Conservation (phyloP, 2,329 filamentous ascomycete species). For the Alternaria gansuensis region DNA sequence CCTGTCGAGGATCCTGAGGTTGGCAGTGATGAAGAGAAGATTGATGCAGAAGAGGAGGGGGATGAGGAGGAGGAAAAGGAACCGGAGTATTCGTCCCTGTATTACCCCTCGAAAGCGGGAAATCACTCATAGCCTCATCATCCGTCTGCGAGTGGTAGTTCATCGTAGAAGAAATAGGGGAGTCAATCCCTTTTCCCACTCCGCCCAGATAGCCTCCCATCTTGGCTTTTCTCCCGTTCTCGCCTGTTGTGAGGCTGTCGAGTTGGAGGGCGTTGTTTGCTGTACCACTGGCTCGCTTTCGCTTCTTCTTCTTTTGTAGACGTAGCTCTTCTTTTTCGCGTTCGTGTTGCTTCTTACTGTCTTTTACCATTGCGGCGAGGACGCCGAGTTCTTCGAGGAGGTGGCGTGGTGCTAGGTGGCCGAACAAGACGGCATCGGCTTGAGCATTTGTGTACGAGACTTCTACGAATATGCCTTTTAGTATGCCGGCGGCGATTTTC, state of each 20-base stretch:
- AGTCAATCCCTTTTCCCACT: slow-evolving; percentile 25
- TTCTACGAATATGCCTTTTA: slow-evolving; percentile 91
- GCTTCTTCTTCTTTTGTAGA: slow-evolving; percentile 63
- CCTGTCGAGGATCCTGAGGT: not conserved
- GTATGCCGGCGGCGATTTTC: slow-evolving; percentile 75
- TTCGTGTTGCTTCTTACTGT: slow-evolving; percentile 53
- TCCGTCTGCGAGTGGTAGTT: slow-evolving; percentile 23
- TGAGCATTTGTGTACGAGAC: slow-evolving; percentile 90
- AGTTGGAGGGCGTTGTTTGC: slow-evolving; percentile 46
- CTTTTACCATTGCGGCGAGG: slow-evolving; percentile 75
- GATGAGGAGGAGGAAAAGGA: slow-evolving; percentile 1
- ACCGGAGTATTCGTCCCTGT: slow-evolving; percentile 38
- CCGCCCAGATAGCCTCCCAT: slow-evolving; percentile 16
- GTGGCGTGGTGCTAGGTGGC: slow-evolving; percentile 85
- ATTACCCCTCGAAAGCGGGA: slow-evolving; percentile 18
- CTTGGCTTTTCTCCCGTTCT: slow-evolving; percentile 29
- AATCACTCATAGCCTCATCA: slow-evolving; percentile 45
- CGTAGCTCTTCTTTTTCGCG: slow-evolving; percentile 43
- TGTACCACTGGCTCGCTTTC: slow-evolving; percentile 63
- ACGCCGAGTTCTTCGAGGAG: slow-evolving; percentile 78
- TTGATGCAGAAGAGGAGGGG: not conserved
- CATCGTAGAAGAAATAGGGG: slow-evolving; percentile 22
- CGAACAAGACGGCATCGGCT: slow-evolving; percentile 80
- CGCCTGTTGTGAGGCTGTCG: slow-evolving; percentile 15
- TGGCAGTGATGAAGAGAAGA: not conserved